Base-by-base conservation (phyloP, 2,329 filamentous ascomycete genomes). In the Endocalyx cinctus region DNA sequence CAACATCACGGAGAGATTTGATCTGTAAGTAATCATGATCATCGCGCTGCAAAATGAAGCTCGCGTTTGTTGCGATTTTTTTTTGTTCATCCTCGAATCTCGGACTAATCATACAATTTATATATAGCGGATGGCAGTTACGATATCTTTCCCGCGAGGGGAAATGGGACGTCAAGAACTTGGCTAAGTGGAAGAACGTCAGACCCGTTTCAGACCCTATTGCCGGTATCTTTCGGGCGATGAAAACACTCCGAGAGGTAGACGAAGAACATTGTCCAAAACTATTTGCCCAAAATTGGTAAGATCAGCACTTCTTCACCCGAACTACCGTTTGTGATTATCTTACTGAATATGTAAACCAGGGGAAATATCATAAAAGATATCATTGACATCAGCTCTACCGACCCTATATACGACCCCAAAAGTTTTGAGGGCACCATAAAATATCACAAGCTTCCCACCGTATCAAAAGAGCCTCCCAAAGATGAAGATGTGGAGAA, bases 101-200 rank as follows among this genome's bases (percentile, higher is more conserved):
- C n/a, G n/a, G n/a, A n/a, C n/a, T n/a, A 6, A 17, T 10, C 36
- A 22, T 37, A 13, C 19, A 23, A 10, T 25, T 19, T 23, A n/a
- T 10, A n/a, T 17, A 18, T 33, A 55, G 52, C 5, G 86, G 83
- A 27, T 97, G 90, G 89, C 90, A 97, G 60, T 69, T 97, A 12
- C 84, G 90, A 49, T 83, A 92, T 50, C 77, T 97, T 16, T 87
- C 84, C 3, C 87, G 84, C 2, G 85, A 88, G 46, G 89, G 89
- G 4, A 97, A 97, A 63, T 97, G 90, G 90, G 90, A 96, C 53
- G 87, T 97, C 46, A 97, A 97, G 64, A 97, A 97, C 52, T 70
- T 96, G 10, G 79, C 76, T 38, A 97, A 97, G 55, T 97, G 90
- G 90, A 76, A 86, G 57, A 79, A 78, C 13, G 84, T 94, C 1